phyloP scores from a whole-genome alignment of 2,329 filamentous ascomycete genomes.

The Verticillium dahliae region DNA sequence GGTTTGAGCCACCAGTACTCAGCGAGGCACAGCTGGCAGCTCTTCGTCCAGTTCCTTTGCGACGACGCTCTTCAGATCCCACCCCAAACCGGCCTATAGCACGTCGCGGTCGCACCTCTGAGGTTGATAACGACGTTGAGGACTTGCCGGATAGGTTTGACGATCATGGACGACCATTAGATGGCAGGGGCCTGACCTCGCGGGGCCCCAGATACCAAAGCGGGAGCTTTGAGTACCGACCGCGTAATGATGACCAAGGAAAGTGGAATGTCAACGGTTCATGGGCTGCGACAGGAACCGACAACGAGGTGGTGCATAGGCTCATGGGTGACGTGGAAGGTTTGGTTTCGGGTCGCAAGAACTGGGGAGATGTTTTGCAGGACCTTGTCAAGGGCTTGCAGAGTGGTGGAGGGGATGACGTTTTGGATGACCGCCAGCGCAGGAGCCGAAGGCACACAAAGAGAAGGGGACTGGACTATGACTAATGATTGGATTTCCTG shows the following conservation, averaged over 20 bases:
- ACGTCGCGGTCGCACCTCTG: conserved; percentile 15
- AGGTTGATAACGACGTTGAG: conserved; percentile 32
- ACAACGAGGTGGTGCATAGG: conserved; percentile 31
- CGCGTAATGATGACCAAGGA: conserved; percentile 15
- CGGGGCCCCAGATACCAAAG: conserved; percentile 25
- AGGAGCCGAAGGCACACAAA: conserved; percentile 12
- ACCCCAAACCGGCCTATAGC: conserved; percentile 22
- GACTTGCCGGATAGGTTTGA: conserved; percentile 42
- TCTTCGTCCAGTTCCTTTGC: conserved; percentile 11
- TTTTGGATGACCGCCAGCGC: conserved; percentile 4
- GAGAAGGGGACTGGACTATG: conserved; percentile 12
- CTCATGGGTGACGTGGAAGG: conserved; percentile 28
- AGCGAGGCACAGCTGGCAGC: conserved; percentile 10
- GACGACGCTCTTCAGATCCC: conserved; percentile 25
- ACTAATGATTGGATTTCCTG: conserved; percentile 7
- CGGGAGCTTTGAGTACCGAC: conserved; percentile 35
- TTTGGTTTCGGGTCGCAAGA: conserved; percentile 20
- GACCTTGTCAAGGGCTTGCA: conserved; percentile 18
- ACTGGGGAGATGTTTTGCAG: conserved; percentile 23
- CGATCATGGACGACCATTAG: conserved; percentile 31
- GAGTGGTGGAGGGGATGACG: conserved; percentile 2
- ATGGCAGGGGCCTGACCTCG: conserved; percentile 10
- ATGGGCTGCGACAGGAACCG: conserved; percentile 39
- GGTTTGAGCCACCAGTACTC: conserved; percentile 5
- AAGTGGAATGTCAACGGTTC: conserved; percentile 31